Base-by-base conservation (phyloP, 257 asterid genomes). In the Nicotiana tabacum region DNA sequence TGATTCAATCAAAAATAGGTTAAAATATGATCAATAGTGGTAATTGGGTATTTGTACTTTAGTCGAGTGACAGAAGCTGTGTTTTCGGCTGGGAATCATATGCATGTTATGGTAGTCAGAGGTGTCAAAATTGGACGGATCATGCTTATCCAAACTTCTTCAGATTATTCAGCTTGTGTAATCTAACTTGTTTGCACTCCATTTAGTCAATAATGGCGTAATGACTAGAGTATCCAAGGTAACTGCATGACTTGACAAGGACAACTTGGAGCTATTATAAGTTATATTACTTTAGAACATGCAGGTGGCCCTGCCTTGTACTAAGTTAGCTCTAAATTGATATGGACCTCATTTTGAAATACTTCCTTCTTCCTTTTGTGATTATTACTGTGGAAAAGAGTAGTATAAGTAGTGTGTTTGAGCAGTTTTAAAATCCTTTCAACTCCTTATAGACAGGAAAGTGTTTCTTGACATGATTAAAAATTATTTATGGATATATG, bases 201-300 rank as follows among this genome's bases (percentile, higher is more conserved):
- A n/a, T 79, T 61, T 77, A 30, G 46, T 61, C 66, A 66, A 57
- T 66, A 29, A 12, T 82, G 70, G 70, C 77, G 83, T 83, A 84
- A 84, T 85, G 86, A 87, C 90, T 13, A 37, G 83, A 85, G 16
- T 87, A 77, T 83, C 89, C 86, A 48, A 56, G 39, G 16, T 80
- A 57, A 85, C 89, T 89, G 74, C 83, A 77, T 77, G 58, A 87
- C 79, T 51, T 83, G 82, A 80, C 80, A 66, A 67, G 72, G 85
- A 86, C 91, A 87, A 83, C 87, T 92, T 87, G 88, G 85, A 82
- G 66, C 84, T 77, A 81, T 81, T 76, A 81, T 88, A 79, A 82
- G 85, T 64, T 86, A 84, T 87, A 84, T 87, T 80, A 85, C 84
- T 85, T 83, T 79, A 83, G 88, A 86, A 82, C 84, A 85, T 85